phyloP scores from a whole-genome alignment of 306 rosid species.

The Trichosanthes cucumerina region DNA sequence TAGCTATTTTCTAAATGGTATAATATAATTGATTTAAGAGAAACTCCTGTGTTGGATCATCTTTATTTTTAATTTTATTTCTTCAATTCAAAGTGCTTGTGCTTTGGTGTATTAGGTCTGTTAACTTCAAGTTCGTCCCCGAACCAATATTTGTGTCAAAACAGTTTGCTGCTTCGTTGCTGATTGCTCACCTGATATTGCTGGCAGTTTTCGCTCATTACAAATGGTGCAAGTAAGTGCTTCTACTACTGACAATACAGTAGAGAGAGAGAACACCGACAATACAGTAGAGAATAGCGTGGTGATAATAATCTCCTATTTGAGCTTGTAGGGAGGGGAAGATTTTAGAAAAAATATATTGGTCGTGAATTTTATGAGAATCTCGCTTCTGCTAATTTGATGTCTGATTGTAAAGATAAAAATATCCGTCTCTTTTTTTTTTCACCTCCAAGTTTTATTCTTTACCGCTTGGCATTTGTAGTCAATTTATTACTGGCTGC shows the following conservation, averaged over 20 bases:
- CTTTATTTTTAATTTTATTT: background rate
- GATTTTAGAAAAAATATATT: background rate
- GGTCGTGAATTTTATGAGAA: background rate
- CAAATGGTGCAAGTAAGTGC: constrained; percentile 96
- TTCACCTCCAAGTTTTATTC: no score
- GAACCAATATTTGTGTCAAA: constrained; percentile 77
- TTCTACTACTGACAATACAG: background rate
- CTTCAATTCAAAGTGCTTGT: constrained; percentile 15
- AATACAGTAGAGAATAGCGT: background rate
- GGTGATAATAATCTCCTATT: background rate
- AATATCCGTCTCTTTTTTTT: background rate
- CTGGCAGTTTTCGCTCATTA: constrained; percentile 60
- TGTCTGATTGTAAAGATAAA: background rate
- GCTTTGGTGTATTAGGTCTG: constrained; percentile 60
- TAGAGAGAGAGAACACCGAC: background rate
- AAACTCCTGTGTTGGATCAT: background rate
- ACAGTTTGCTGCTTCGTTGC: constrained; percentile 59
- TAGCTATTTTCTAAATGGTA: constrained; percentile 8
- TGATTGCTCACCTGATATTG: constrained; percentile 57
- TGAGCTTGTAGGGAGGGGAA: background rate
- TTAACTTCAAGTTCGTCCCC: constrained; percentile 87
- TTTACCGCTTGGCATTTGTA: background rate
- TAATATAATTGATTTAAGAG: background rate
- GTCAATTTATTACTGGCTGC: background rate
- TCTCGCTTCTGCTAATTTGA: background rate